Evolutionary conservation across 1,284 basidiomycete genomes (phyloP), one percentile per base, ranked within the genome.

Genomic region (Microbotryum silenes-acaulis): DNA sequence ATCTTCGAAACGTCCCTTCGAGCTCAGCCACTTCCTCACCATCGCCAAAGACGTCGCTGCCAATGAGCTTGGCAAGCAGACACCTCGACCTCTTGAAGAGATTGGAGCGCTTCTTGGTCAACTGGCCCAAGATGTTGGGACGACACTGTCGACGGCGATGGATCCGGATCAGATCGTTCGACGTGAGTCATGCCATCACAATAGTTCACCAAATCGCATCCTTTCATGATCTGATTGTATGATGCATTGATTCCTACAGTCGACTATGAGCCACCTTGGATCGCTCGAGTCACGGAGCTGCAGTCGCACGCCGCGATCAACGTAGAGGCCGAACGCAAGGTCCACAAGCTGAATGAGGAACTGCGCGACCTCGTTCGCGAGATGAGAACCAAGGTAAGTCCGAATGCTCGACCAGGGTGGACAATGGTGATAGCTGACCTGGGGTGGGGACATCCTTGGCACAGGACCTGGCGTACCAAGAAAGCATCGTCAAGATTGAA

Each of bases 391-490:
- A 74, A 79, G 66, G 78, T 78, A 55, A 59, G 73, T 72, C 5
- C n/a, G 29, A 60, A 8, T 29, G 47, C 29, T 42, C 16, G 14
- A 42, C 37, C 37, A 42, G 12, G 16, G 14, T 42, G 37, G 37
- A 42, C 18, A 48, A 23, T 47, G 18, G 16, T 20, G 8, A 10
- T 31, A 31, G 31, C 31, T 45, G 23, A 21, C 23, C 29, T 49
- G 50, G 31, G 23, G 37, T 16, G 27, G 47, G n/a, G 45, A 16
- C n/a, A 31, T 31, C 9, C 31, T 1, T 31, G 31, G 37, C 61
- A 20, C 85, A 91, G 76, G 94, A 98, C 67, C 89, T 96, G 79
- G 83, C 77, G 45, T 83, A 92, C 55, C 91, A 97, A 75, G 96
- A 98, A 74, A 80, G 85, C 7, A 79, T 79, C 6, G 91, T 97